Evolutionary conservation across 1,284 basidiomycete species (phyloP), one percentile per base, ranked within the genome.

Genomic region (Uromyces viciae-fabae): DNA sequence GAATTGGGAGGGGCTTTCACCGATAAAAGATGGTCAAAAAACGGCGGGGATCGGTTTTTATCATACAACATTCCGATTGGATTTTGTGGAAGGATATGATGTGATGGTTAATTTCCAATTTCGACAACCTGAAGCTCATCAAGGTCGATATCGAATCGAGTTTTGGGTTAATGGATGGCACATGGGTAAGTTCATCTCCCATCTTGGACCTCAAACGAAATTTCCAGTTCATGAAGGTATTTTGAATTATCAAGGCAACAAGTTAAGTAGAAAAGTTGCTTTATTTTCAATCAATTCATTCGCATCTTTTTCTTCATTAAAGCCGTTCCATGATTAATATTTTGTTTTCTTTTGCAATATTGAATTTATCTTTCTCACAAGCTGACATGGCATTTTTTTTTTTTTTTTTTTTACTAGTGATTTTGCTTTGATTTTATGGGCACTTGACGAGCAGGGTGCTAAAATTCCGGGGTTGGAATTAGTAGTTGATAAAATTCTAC

Each of bases 151-250:
- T 83, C 88, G 92, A 36, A 91, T 91, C 1, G 87, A 90, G 60
- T 82, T 93, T 73, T 93, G 91, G 82, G 91, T 93, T 36, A 93
- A 93, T 83, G 92, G 92, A n/a, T 93, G 92, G 92, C 90, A 91
- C 88, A 92, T 92, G 89, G 92, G 92, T 8, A 93, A 92, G 85
- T 86, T 91, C 31, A 89, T 92, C 28, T 90, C 86, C 28, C 92
- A 92, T 84, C 88, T 92, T 1, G 91, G 92, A 15, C 92, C 92
- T 17, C 92, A 93, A 84, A 87, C 88, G 54, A 91, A 90, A 84
- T 93, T 93, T 88, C 91, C 92, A 0, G 92, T 93, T 2, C 92
- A 90, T 66, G 88, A 91, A 84, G 92, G 92, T 2, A 92, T 93
- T 64, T 85, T 93, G 58, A 86, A 93, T 84, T 92, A 91, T 83